Conservation (phyloP, 2,329 filamentous ascomycete species). For the Diaporthe destruens region DNA sequence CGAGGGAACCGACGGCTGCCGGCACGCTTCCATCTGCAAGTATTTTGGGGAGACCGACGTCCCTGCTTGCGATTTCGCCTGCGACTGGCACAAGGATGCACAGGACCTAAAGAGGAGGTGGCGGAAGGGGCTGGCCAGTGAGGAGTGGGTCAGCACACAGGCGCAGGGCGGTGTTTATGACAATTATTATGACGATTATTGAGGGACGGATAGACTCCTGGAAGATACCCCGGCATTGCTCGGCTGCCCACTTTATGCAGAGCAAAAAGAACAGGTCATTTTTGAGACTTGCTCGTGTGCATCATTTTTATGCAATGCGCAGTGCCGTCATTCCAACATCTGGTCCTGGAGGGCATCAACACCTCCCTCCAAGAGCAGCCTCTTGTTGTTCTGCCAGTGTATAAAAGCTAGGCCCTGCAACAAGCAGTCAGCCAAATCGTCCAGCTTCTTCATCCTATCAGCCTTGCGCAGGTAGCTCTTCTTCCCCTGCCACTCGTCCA, state of each 20-base stretch:
- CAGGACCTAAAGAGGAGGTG: slow-evolving; percentile 69
- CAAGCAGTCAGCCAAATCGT: slow-evolving; percentile 85
- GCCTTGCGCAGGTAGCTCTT: slow-evolving; percentile 47
- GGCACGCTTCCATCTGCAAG: slow-evolving; percentile 79
- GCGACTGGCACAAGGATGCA: slow-evolving; percentile 81
- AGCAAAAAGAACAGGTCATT: background rate
- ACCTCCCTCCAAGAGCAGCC: slow-evolving; percentile 49
- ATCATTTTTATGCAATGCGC: background rate
- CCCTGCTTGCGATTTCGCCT: slow-evolving; percentile 78
- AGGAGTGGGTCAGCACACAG: slow-evolving; percentile 75
- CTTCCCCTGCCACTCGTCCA: slow-evolving; percentile 45
- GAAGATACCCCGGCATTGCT: slow-evolving; percentile 38
- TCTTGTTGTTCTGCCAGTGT: slow-evolving; percentile 76
- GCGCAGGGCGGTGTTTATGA: slow-evolving; percentile 70
- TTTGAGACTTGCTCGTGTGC: background rate
- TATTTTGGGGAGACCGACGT: slow-evolving; percentile 79
- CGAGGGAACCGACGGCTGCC: slow-evolving; percentile 79
- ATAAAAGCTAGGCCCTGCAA: slow-evolving; percentile 83
- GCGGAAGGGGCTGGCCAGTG: slow-evolving; percentile 66
- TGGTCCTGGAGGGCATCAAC: slow-evolving; percentile 45
- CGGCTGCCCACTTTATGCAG: slow-evolving; percentile 8
- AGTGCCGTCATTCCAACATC: slow-evolving; percentile 36
- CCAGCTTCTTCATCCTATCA: slow-evolving; percentile 69
- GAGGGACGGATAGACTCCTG: slow-evolving; percentile 14
- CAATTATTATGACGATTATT: slow-evolving; percentile 63